Percentiles rank a stretch among this genome's conserved stretches.
Evolutionary conservation across 257 asterid species (phyloP).

Genomic region (Solanum neorickii): DNA sequence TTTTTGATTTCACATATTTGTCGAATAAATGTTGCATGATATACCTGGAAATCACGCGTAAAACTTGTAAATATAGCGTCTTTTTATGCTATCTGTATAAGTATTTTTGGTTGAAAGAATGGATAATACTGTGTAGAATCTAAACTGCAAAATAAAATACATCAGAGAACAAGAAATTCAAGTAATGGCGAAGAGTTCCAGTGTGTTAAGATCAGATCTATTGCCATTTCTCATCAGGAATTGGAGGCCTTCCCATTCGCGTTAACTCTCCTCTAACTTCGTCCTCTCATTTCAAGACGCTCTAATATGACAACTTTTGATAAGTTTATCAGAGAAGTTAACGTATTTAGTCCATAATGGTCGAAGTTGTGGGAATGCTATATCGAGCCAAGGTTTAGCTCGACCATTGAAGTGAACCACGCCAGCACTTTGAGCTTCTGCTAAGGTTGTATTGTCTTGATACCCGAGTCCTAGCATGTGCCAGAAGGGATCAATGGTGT

Average conservation of each 20-base stretch:
- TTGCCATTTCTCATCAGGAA: slow-evolving; percentile 13
- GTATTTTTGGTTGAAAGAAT: neutral
- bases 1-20: neutral
- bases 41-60: neutral
- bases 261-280: slow-evolving; percentile 16
- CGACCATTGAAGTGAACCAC: slow-evolving; percentile 89
- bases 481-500: slow-evolving; percentile 70
- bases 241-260: slow-evolving; percentile 6
- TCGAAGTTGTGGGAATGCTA: slow-evolving; percentile 80
- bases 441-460: slow-evolving; percentile 67
- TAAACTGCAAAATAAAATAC: neutral
- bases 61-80: neutral
- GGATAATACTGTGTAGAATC: neutral
- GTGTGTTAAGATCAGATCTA: slow-evolving; percentile 11
- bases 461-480: slow-evolving; percentile 96
- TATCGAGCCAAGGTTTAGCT: slow-evolving; percentile 99
- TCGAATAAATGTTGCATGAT: neutral
- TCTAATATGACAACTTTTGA: slow-evolving; percentile 69
- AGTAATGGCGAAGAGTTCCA: slow-evolving; percentile 20
- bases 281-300: slow-evolving; percentile 38
- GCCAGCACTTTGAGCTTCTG: slow-evolving; percentile 66
- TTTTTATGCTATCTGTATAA: neutral
- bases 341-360: slow-evolving; percentile 76
- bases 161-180: slow-evolving; percentile 11
- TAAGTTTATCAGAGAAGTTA: slow-evolving; percentile 64